phyloP scores from a whole-genome alignment of 2,329 filamentous ascomycete genomes.

The Incumbomyces lentus region DNA sequence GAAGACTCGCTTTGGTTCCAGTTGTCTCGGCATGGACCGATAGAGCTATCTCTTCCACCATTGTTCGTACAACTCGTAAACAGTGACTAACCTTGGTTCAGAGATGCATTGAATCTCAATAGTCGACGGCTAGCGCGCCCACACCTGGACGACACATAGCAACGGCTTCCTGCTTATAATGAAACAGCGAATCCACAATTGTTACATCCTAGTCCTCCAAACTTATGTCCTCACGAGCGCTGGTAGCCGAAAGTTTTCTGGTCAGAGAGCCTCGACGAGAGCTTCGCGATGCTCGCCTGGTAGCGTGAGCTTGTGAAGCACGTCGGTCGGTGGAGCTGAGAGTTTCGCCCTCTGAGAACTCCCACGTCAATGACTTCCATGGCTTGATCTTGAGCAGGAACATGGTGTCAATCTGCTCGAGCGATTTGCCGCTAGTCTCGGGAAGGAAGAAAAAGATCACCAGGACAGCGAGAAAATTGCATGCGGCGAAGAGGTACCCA shows the following conservation, averaged over 20 bases:
- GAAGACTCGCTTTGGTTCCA: too few relatives aligned
- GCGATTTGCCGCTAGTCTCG: slow-evolving; percentile 52
- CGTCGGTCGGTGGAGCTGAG: not conserved
- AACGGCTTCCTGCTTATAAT: too few relatives aligned
- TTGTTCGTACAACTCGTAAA: too few relatives aligned
- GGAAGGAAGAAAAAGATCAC: slow-evolving; percentile 61
- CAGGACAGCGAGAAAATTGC: slow-evolving; percentile 52
- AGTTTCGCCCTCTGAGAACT: slow-evolving; percentile 9
- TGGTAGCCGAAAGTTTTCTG: not conserved
- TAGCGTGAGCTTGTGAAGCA: not conserved
- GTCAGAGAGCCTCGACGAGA: not conserved
- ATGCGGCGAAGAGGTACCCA: slow-evolving; percentile 65
- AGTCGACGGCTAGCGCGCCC: too few relatives aligned
- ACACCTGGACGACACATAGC: too few relatives aligned
- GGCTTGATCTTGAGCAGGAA: slow-evolving; percentile 57
- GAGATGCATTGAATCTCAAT: too few relatives aligned
- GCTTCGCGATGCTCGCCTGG: not conserved
- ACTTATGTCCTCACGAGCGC: too few relatives aligned
- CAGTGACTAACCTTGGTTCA: too few relatives aligned
- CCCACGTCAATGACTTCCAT: slow-evolving; percentile 27
- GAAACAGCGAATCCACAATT: too few relatives aligned
- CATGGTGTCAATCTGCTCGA: slow-evolving; percentile 75
- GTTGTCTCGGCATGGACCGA: too few relatives aligned
- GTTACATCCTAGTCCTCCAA: too few relatives aligned
- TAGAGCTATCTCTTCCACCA: too few relatives aligned